A percentile compares a stretch with the other conserved stretches of the same genome.
These are phyloP conservation scores for Westerdykella aurantiaca DNA, from an alignment of 2,329 filamentous ascomycete genomes.

Conservation along the genomic window DNA sequence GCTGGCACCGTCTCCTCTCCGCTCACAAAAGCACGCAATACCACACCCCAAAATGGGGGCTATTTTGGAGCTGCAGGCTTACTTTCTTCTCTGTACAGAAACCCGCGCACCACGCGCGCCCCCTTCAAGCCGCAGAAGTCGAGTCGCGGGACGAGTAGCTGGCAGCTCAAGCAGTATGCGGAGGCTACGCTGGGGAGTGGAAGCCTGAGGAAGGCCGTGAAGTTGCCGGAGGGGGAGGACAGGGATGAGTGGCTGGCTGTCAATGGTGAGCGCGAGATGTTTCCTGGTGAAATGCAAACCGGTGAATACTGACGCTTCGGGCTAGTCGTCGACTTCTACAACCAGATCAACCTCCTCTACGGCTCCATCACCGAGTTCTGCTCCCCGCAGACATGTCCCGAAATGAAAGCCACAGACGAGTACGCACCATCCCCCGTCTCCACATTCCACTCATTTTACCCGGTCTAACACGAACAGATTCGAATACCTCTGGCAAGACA, in stretches of 20 bases:
- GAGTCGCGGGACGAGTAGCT: slow-evolving; percentile 80
- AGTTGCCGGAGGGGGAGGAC: slow-evolving; percentile 93
- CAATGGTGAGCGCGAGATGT: slow-evolving; percentile 61
- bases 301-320: slow-evolving; percentile 6
- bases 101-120: slow-evolving; percentile 75
- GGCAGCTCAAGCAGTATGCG: slow-evolving; percentile 95
- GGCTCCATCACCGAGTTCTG: slow-evolving; percentile 99
- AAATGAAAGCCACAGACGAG: slow-evolving; percentile 99
- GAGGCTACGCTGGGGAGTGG: slow-evolving; percentile 94
- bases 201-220: slow-evolving; percentile 91
- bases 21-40: slow-evolving; percentile 5
- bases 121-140: slow-evolving; percentile 84
- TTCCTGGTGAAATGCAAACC: neutral
- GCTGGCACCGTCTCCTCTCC: slow-evolving; percentile 10
- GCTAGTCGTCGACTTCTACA: slow-evolving; percentile 99
- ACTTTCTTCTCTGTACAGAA: slow-evolving; percentile 50
- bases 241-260: slow-evolving; percentile 97
- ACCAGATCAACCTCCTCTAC: slow-evolving; percentile 98
- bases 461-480: slow-evolving; percentile 53
- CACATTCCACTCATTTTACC: neutral
- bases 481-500: slow-evolving; percentile 98
- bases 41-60: slow-evolving; percentile 8
- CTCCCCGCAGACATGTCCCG: slow-evolving; percentile 91
- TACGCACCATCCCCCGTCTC: slow-evolving; percentile 40
- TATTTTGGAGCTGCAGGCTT: slow-evolving; percentile 25